Percentiles rank a stretch among this genome's conserved stretches.
Conservation (phyloP, 2,329 filamentous ascomycete species). For the Pestalotiopsis sp. region DNA sequence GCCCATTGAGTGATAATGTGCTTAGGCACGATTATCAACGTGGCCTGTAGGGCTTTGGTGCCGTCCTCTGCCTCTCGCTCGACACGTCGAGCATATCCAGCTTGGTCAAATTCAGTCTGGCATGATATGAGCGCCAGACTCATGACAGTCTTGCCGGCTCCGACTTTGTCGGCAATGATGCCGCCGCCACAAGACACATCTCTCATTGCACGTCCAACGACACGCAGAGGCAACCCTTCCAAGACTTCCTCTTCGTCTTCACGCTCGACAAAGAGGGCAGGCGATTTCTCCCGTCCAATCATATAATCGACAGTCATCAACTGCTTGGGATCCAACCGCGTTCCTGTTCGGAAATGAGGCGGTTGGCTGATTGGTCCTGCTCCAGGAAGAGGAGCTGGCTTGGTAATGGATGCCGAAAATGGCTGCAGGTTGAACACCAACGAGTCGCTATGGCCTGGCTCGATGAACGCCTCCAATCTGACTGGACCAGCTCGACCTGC, state of each 20-base stretch:
- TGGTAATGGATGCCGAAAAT: conserved; percentile 7
- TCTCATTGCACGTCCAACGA: conserved; percentile 32
- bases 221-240: conserved; percentile 32
- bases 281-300: conserved; percentile 24
- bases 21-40: conserved; percentile 40
- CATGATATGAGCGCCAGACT: conserved; percentile 38
- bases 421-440: conserved; percentile 1
- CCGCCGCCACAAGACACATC: conserved; percentile 34
- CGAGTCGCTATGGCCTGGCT: conserved; percentile 3
- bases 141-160: conserved; percentile 46
- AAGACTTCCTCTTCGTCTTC: conserved; percentile 41
- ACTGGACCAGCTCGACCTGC: neutral
- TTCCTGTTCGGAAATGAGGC: conserved; percentile 6
- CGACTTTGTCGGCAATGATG: conserved; percentile 44
- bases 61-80: conserved; percentile 10
- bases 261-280: conserved; percentile 31
- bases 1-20: conserved; percentile 44
- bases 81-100: conserved; percentile 20
- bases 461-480: neutral
- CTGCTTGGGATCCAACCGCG: conserved; percentile 23
- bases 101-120: conserved; percentile 23
- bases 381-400: neutral
- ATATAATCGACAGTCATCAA: conserved; percentile 32
- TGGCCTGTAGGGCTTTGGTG: conserved; percentile 34
- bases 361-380: neutral